A percentile compares a stretch with the other conserved stretches of the same genome.
phyloP scores from a whole-genome alignment of 2,329 filamentous ascomycete species.

The Xylaria arbuscula region DNA sequence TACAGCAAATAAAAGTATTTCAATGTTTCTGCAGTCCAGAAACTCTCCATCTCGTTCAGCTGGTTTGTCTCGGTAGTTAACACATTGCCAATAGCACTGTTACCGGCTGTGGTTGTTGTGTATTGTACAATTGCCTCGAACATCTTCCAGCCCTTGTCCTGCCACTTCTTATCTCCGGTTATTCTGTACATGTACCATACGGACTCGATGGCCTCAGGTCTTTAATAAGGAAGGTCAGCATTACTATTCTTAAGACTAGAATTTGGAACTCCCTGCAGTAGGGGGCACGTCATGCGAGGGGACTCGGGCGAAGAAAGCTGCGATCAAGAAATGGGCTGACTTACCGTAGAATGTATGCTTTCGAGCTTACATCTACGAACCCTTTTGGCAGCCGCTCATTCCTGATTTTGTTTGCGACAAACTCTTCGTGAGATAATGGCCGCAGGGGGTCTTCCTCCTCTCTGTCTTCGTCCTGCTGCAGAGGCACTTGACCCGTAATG shows the following conservation, averaged over 20 bases:
- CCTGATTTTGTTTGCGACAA: constrained; percentile 59
- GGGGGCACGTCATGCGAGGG: constrained; percentile 9
- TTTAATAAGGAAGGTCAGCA: constrained; percentile 50
- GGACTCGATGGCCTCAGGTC: constrained; percentile 87
- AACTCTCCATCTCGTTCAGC: constrained; percentile 81
- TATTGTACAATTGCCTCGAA: constrained; percentile 76
- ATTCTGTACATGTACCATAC: constrained; percentile 93
- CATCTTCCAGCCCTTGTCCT: constrained; percentile 89
- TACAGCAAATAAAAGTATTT: constrained; percentile 94
- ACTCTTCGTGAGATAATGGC: constrained; percentile 66
- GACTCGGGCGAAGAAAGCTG: background rate
- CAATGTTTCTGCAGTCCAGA: constrained; percentile 90
- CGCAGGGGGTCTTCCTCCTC: constrained; percentile 50
- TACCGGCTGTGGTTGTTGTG: constrained; percentile 73
- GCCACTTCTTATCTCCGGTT: constrained; percentile 79
- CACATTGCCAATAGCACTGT: constrained; percentile 77
- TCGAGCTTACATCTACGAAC: constrained; percentile 58
- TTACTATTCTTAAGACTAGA: background rate
- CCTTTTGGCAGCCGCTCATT: constrained; percentile 61
- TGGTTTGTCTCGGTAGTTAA: constrained; percentile 55
- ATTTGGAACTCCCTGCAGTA: constrained; percentile 43
- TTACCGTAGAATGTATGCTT: constrained; percentile 72
- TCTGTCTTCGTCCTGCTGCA: constrained; percentile 42
- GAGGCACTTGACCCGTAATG: constrained; percentile 42
- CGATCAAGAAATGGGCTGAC: constrained; percentile 37